phyloP scores from a whole-genome alignment of 331 rosid genomes.

The Quercus tomentella region DNA sequence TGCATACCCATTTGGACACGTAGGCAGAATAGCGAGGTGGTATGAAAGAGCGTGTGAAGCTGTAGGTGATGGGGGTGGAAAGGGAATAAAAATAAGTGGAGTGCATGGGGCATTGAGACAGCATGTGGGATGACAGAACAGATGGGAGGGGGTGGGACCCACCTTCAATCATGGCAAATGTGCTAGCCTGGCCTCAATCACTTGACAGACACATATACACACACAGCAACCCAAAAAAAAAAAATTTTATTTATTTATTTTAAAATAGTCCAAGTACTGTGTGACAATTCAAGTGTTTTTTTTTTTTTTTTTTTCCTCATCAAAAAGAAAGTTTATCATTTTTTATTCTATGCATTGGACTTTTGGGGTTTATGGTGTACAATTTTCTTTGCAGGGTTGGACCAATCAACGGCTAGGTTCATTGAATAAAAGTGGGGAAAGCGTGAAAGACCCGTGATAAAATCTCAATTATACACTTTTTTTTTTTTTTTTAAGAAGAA shows the following conservation, averaged over 20 bases:
- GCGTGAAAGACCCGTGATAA: no score
- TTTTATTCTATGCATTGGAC: neutral
- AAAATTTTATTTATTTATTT: neutral
- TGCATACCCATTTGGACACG: slow-evolving; percentile 10
- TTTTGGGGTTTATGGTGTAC: neutral
- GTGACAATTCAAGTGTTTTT: slow-evolving; percentile 21
- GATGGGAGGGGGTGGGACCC: slow-evolving; percentile 47
- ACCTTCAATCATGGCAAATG: slow-evolving; percentile 46
- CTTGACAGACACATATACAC: slow-evolving; percentile 35
- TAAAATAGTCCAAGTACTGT: neutral
- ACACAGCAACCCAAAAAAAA: neutral
- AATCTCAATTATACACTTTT: no score
- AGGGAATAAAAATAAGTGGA: slow-evolving; percentile 34
- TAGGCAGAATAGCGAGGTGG: neutral
- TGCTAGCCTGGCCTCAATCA: slow-evolving; percentile 86
- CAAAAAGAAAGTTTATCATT: no score
- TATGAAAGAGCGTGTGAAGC: slow-evolving; percentile 4
- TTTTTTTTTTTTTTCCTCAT: neutral
- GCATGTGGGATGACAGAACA: slow-evolving; percentile 91
- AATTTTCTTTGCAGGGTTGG: neutral
- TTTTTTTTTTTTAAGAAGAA: no score
- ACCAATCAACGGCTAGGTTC: neutral
- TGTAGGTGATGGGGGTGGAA: slow-evolving; percentile 10
- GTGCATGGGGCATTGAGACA: slow-evolving; percentile 60
- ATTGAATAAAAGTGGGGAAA: neutral